Conservation (phyloP, 352 stramenopile species). For the Globisporangium spiculum region DNA sequence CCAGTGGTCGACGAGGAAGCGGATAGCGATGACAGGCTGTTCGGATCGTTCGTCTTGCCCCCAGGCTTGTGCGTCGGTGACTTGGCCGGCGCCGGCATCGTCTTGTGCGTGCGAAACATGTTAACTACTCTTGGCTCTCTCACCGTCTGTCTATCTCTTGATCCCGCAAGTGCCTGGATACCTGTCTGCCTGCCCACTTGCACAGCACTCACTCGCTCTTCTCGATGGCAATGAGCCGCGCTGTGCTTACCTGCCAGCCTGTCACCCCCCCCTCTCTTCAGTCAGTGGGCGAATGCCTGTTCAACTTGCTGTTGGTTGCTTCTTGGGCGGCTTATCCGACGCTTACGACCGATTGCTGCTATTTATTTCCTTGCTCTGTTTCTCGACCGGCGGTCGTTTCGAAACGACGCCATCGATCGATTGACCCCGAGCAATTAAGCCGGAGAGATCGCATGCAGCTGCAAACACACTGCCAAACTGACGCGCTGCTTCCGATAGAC, state of each 20-base stretch:
- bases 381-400: neutral
- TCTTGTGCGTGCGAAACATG: constrained; percentile 19
- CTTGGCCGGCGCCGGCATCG: constrained; percentile 12
- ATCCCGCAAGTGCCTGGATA: neutral
- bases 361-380: neutral
- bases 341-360: neutral
- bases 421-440: neutral
- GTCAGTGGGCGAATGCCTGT: neutral
- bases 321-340: constrained; percentile 1
- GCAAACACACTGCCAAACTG: neutral
- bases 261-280: neutral
- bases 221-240: neutral
- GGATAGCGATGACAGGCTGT: neutral
- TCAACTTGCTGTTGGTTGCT: neutral
- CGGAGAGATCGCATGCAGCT: neutral
- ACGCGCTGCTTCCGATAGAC: neutral
- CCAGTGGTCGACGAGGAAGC: neutral
- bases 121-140: neutral
- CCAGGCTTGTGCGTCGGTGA: constrained; percentile 10
- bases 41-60: constrained; percentile 15
- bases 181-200: neutral
- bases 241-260: neutral
- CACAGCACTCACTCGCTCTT: neutral
- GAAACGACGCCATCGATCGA: constrained; percentile 3
- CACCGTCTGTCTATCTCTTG: neutral